phyloP scores from a whole-genome alignment of 2,329 filamentous ascomycete species.

The Septoria linicola region DNA sequence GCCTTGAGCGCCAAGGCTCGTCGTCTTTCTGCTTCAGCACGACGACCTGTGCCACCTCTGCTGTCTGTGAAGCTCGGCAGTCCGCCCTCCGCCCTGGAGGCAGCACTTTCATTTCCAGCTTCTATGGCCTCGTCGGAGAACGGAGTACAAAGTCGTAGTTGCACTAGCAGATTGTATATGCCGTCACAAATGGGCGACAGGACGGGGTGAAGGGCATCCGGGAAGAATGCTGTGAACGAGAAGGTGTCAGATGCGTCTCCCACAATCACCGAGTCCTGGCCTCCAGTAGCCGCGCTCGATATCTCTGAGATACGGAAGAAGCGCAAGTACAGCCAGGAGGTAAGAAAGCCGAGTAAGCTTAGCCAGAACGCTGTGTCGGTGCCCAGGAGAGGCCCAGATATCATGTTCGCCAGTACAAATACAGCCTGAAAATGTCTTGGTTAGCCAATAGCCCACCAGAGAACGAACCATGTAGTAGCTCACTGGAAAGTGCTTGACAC shows the following conservation, averaged over 20 bases:
- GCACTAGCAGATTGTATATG: conserved; percentile 72
- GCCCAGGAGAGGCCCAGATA: conserved; percentile 63
- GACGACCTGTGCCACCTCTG: conserved; percentile 45
- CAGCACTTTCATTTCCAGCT: conserved; percentile 68
- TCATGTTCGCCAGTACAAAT: conserved; percentile 68
- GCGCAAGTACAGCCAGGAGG: conserved; percentile 91
- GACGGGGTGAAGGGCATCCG: conserved; percentile 74
- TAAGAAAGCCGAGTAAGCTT: conserved; percentile 76
- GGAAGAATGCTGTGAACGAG: conserved; percentile 93
- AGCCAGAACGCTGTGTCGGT: conserved; percentile 78
- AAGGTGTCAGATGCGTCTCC: conserved; percentile 97
- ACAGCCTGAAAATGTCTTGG: conserved; percentile 62
- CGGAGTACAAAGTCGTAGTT: conserved; percentile 75
- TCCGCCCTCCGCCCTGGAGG: conserved; percentile 61
- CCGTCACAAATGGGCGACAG: conserved; percentile 71
- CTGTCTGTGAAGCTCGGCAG: conserved; percentile 59
- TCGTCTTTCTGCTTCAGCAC: conserved; percentile 88
- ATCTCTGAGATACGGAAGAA: conserved; percentile 75
- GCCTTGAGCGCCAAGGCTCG: conserved; percentile 87
- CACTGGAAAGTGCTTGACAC: conserved; percentile 63
- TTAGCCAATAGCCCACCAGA: background rate
- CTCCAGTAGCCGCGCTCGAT: conserved; percentile 48
- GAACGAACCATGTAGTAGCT: background rate
- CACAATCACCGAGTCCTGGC: conserved; percentile 59
- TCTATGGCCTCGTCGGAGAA: conserved; percentile 81